phyloP scores from a whole-genome alignment of 106 monocot species.

The Dendrobium nobile region DNA sequence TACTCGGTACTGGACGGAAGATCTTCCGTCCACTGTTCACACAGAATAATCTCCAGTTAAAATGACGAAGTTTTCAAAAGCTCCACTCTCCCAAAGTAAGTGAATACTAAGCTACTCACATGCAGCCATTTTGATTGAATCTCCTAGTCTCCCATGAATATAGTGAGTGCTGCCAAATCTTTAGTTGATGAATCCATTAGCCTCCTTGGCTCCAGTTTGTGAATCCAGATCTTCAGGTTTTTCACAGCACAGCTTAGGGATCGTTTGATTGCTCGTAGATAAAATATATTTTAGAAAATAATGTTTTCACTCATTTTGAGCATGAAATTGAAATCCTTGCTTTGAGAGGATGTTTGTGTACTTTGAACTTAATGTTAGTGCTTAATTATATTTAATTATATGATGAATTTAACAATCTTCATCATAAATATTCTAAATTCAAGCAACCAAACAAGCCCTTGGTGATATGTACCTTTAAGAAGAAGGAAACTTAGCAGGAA shows the following conservation, averaged over 20 bases:
- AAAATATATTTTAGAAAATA: not conserved
- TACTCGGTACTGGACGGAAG: too few relatives aligned
- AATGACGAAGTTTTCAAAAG: not conserved
- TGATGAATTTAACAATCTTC: too few relatives aligned
- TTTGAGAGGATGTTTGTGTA: not conserved
- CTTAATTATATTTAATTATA: too few relatives aligned
- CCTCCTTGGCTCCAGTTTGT: not conserved
- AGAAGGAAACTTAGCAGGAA: not conserved
- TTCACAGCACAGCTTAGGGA: too few relatives aligned
- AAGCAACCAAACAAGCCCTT: too few relatives aligned
- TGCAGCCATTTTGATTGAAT: not conserved
- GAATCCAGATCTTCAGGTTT: too few relatives aligned
- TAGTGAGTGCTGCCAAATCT: not conserved
- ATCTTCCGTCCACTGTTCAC: too few relatives aligned
- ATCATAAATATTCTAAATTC: too few relatives aligned
- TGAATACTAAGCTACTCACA: not conserved
- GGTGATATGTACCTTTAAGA: not conserved
- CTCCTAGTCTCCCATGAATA: not conserved
- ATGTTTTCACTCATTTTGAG: not conserved
- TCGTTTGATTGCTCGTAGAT: not conserved
- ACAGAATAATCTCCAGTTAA: not conserved
- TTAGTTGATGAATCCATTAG: not conserved
- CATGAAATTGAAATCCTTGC: not conserved
- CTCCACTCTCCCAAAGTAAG: not conserved
- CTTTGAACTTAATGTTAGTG: too few relatives aligned